Conservation (phyloP, 2,329 filamentous ascomycete genomes). For the Verticillium alfalfae region DNA sequence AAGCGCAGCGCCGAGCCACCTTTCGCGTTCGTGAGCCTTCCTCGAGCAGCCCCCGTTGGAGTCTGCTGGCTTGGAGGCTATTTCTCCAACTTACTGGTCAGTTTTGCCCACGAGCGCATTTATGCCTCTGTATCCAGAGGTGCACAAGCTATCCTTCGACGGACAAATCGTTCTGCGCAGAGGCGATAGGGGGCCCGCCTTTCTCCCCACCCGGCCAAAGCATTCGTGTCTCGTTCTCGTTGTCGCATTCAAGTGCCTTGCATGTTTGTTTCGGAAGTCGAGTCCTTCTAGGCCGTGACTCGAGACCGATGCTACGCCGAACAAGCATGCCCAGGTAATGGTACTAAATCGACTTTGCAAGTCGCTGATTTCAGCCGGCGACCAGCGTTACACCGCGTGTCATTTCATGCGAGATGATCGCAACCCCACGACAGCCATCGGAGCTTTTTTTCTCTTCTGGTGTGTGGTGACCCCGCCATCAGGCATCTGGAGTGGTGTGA, state of each 20-base stretch:
- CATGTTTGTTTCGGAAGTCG: background rate
- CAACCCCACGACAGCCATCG: conserved; percentile 4
- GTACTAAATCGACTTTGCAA: background rate
- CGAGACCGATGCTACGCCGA: background rate
- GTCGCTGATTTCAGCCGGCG: background rate
- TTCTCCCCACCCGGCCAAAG: background rate
- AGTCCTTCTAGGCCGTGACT: background rate
- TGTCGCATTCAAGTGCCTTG: background rate
- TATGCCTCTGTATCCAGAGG: background rate
- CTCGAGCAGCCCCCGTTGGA: background rate
- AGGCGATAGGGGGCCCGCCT: background rate
- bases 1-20: background rate
- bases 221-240: background rate
- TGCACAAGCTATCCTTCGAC: too few species aligned
- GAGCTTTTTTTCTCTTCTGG: conserved; percentile 1
- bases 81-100: background rate
- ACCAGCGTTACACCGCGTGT: background rate
- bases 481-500: conserved; percentile 1
- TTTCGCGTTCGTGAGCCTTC: background rate
- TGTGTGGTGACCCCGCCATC: conserved; percentile 2
- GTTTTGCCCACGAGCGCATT: background rate
- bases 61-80: background rate
- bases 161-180: background rate
- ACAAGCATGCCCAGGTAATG: background rate
- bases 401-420: conserved; percentile 10